A percentile compares a stretch with the other conserved stretches of the same genome.
phyloP scores from a whole-genome alignment of 2,329 filamentous ascomycete genomes.

The Aspergillus pseudoviridinutans region DNA sequence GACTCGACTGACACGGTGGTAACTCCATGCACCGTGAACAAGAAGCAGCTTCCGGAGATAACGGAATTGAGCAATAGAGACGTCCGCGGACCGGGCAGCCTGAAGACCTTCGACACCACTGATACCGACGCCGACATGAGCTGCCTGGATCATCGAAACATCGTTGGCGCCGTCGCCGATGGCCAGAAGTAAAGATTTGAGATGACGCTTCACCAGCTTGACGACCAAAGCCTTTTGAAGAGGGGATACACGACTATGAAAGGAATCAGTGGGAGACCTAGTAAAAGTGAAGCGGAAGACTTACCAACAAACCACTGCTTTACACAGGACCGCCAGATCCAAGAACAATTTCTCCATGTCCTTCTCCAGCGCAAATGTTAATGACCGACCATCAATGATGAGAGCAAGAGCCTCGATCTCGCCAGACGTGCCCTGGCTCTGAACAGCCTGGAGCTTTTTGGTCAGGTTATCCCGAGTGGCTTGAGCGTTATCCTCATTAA shows the following conservation, averaged over 20 bases:
- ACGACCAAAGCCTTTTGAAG: constrained; percentile 96
- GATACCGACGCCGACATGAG: constrained; percentile 96
- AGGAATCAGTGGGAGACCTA: constrained; percentile 6
- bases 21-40: constrained; percentile 96
- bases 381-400: constrained; percentile 91
- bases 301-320: constrained; percentile 90
- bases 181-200: constrained; percentile 85
- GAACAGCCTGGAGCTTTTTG: constrained; percentile 90
- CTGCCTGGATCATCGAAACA: constrained; percentile 99
- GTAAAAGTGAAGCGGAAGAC: constrained; percentile 15
- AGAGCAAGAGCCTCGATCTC: constrained; percentile 79
- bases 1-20: constrained; percentile 93
- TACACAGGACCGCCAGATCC: constrained; percentile 91
- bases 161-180: constrained; percentile 98
- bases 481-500: constrained; percentile 81
- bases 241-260: constrained; percentile 78
- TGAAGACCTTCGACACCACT: constrained; percentile 96
- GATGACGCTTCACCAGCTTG: constrained; percentile 93
- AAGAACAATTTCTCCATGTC: constrained; percentile 91
- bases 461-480: constrained; percentile 83
- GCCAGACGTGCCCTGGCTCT: constrained; percentile 65
- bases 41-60: constrained; percentile 90
- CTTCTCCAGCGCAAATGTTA: constrained; percentile 88
- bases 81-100: constrained; percentile 90
- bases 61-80: constrained; percentile 92